phyloP scores from a whole-genome alignment of 257 asterid species.

The Nicotiana undulata region DNA sequence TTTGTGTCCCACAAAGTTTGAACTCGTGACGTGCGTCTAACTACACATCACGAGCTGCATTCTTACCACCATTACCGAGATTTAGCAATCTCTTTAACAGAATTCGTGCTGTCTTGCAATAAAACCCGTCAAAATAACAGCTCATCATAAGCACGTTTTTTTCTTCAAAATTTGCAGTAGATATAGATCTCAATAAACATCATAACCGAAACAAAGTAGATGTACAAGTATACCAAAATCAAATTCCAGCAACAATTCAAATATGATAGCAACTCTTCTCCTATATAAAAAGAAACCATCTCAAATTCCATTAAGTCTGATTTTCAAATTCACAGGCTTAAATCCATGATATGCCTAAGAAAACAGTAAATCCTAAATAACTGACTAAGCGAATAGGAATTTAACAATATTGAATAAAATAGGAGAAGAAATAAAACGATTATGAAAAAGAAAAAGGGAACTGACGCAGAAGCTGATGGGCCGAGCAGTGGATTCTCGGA shows the following conservation, averaged over 20 bases:
- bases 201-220: background rate
- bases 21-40: too few species aligned
- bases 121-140: background rate
- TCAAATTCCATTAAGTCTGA: background rate
- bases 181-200: background rate
- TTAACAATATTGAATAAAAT: background rate
- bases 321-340: background rate
- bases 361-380: background rate
- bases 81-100: background rate
- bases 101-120: background rate
- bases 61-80: background rate
- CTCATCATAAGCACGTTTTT: background rate
- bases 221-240: background rate
- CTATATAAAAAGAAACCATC: background rate
- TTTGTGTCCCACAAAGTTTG: too few species aligned
- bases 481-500: constrained; percentile 80
- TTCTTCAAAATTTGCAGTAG: background rate
- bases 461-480: constrained; percentile 90
- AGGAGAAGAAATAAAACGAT: background rate
- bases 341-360: background rate
- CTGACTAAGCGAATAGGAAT: background rate
- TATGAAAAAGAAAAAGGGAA: background rate
- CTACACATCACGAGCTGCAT: too few species aligned
- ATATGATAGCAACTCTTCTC: background rate
- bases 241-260: background rate